Base-by-base conservation (phyloP, 768 basidiomycete species). In the Solioccasus polychromus region DNA sequence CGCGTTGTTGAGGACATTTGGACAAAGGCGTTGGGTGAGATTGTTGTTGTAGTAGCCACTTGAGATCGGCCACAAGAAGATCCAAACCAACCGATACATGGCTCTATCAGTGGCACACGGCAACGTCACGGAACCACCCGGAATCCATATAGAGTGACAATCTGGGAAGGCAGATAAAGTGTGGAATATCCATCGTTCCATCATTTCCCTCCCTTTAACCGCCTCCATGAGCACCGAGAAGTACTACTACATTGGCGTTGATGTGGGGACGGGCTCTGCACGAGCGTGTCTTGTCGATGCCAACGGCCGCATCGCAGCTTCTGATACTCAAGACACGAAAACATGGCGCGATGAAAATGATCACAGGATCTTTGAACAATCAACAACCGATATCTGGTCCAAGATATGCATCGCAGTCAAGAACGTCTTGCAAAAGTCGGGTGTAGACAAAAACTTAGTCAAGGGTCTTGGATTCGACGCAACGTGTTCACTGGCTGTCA, bases 331-430 rank as follows among this genome's bases (percentile, higher is more conserved):
- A 60, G 77, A 81, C 18, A 97, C 86, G n/a, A 74, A 71, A 42
- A 97, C 93, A 9, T 93, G 80, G 73, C 85, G 95, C 52, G 88
- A 92, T 70, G 72, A 79, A 2, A 62, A 76, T 25, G 91, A 98
- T 75, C 83, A 91, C 62, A 77, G 86, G 45, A 93, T 98, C 71
- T 99, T 96, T 64, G 96, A 99, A 67, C 96, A 99, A 66, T 95
- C 92, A 25, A 92, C 92, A 0, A 69, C 71, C 19, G 80, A 97
- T 59, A 94, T 96, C 68, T 94, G 92, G 94, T 63, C 69, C 8
- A 75, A 77, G 41, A 83, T 92, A 45, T 77, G 78, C 34, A 68
- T 63, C 43, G 78, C 80, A 25, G 73, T 88, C 47, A 79, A 73
- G 56, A 75, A 74, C 5, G 84, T 90, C 41, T 68, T 98, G 20